Evolutionary conservation across 2,329 filamentous ascomycete genomes (phyloP).

Genomic region (Xylariaceae sp.): DNA sequence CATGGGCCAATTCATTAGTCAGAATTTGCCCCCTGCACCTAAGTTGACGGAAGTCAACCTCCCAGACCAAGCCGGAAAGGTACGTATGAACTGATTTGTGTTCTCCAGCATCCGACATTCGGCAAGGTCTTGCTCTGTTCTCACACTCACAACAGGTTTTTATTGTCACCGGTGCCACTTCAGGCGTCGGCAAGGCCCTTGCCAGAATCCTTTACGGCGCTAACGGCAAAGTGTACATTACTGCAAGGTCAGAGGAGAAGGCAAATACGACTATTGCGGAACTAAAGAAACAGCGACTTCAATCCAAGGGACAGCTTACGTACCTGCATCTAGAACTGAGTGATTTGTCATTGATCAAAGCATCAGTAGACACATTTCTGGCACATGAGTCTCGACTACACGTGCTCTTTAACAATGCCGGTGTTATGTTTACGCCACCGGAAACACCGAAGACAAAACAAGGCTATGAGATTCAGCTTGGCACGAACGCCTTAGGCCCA

Average conservation of each 20-base stretch:
- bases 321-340: slow-evolving; percentile 23
- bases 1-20: no score
- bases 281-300: slow-evolving; percentile 20
- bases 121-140: no score
- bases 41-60: no score
- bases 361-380: slow-evolving; percentile 21
- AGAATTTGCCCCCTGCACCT: no score
- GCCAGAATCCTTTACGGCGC: slow-evolving; percentile 22
- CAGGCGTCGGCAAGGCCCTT: slow-evolving; percentile 22
- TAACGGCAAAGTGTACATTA: slow-evolving; percentile 22
- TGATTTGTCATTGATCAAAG: slow-evolving; percentile 20
- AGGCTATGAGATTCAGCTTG: slow-evolving; percentile 31
- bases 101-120: no score
- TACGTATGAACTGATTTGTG: no score
- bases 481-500: slow-evolving; percentile 27
- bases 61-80: no score
- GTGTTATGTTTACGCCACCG: slow-evolving; percentile 34
- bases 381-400: slow-evolving; percentile 29
- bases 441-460: slow-evolving; percentile 35
- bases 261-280: slow-evolving; percentile 19
- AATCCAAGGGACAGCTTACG: slow-evolving; percentile 20
- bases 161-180: slow-evolving; percentile 26
- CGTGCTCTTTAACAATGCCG: slow-evolving; percentile 40
- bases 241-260: slow-evolving; percentile 21
- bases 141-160: no score